These are phyloP conservation scores for Zoysia pacifica DNA, from an alignment of 176 grass and related monocot genomes.

Conservation along the genomic window DNA sequence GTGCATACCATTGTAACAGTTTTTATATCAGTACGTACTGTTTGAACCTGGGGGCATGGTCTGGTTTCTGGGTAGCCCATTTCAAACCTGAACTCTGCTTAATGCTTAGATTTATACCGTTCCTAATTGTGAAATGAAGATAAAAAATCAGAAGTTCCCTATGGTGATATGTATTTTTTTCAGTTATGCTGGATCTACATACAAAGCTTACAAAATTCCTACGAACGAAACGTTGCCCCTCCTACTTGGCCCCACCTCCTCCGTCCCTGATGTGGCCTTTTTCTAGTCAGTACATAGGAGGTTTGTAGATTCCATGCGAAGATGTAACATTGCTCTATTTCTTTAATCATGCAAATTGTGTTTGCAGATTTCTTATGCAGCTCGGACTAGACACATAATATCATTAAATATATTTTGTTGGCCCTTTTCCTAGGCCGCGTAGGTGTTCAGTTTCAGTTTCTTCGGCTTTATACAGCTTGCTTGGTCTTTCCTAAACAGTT, in stretches of 20 bases:
- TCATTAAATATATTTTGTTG: neutral
- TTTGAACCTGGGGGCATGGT: neutral
- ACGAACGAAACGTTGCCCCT: no score
- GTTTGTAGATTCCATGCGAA: no score
- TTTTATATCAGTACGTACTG: neutral
- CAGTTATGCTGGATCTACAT: no score
- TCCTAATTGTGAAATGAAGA: neutral
- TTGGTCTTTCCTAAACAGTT: no score
- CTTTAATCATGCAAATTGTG: neutral
- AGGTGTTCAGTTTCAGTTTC: no score
- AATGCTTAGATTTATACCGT: neutral
- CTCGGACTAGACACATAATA: conserved; percentile 18
- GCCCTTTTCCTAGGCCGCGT: no score
- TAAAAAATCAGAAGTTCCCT: neutral
- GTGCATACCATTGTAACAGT: neutral
- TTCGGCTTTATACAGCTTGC: no score
- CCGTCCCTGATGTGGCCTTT: no score
- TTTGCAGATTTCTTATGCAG: conserved; percentile 8
- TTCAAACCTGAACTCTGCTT: conserved; percentile 1
- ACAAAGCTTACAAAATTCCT: no score
- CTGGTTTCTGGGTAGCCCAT: neutral
- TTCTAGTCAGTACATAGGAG: no score
- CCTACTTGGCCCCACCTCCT: no score
- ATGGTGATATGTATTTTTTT: neutral
- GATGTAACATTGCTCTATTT: neutral